phyloP scores from a whole-genome alignment of 1,284 basidiomycete genomes.

The Retiboletus flavoniger region DNA sequence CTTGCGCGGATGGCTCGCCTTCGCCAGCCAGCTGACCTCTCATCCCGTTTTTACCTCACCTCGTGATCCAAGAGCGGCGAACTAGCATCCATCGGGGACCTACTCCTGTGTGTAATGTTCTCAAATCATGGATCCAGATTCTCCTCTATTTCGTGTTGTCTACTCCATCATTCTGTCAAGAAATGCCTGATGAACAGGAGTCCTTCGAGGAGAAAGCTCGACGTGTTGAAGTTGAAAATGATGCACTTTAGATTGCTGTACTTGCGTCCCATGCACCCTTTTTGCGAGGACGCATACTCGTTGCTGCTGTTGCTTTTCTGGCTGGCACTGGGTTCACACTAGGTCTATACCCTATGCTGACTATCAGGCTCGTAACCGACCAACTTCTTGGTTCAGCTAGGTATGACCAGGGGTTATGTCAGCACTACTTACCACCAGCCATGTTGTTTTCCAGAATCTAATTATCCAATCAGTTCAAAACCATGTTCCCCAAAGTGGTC shows the following conservation, averaged over 20 bases:
- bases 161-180: neutral
- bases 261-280: neutral
- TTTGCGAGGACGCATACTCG: slow-evolving; percentile 11
- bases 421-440: neutral
- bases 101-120: neutral
- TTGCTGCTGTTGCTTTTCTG: slow-evolving; percentile 11
- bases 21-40: neutral
- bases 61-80: neutral
- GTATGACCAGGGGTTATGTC: slow-evolving; percentile 1
- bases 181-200: neutral
- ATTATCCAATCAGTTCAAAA: neutral
- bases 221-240: neutral
- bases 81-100: neutral
- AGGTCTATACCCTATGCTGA: neutral
- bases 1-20: neutral
- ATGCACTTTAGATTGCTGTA: neutral
- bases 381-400: neutral
- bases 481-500: neutral
- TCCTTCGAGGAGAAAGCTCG: neutral
- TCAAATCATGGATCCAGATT: neutral
- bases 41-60: neutral
- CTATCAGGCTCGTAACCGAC: neutral
- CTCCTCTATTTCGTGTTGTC: neutral
- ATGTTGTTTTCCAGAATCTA: neutral
- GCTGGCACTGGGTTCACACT: neutral